Evolutionary conservation across 257 asterid genomes (phyloP), one percentile per base, ranked within the genome.

Genomic region (Solanum gracilifrons): DNA sequence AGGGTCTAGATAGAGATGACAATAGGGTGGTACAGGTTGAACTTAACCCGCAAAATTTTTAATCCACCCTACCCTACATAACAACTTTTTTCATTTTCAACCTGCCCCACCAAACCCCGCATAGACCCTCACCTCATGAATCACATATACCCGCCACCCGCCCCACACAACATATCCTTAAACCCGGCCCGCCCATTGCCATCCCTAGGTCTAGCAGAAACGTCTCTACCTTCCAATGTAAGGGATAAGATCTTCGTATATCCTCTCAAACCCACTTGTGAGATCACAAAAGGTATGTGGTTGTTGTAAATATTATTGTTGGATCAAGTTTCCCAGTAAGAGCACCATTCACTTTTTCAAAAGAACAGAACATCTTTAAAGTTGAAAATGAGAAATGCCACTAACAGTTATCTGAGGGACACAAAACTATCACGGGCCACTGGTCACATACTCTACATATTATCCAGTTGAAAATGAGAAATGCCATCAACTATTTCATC

Each of bases 401-500:
- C 39, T 16, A 43, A 41, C 36, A 3, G 62, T 39, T 13, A 25
- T 37, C n/a, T 25, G 55, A 13, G n/a, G n/a, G 36, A 41, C 32
- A 31, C 48, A 41, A 11, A 11, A 41, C 48, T 41, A 11, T 43
- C 51, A 43, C 51, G 5, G 2, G 51, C 51, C 16, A 43, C 51
- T 0, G 51, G 51, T 43, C 16, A 43, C 51, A 43, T 43, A 43
- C 51, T 43, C 51, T 43, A 43, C 51, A 43, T 43, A 43, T 43
- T 43, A 43, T 43, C 51, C 51, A 25, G 36, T 51, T 23, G 58
- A 39, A 76, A 39, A 43, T 79, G n/a, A 80, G 27, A 27, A 46
- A 27, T 77, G 36, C 20, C 35, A 80, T 27, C 94, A 89, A 89
- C 88, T 90, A 90, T 7, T 83, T 76, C 25, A 88, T 76, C 31